Base-by-base conservation (phyloP, 768 basidiomycete species). In the Clavulina sp. region DNA sequence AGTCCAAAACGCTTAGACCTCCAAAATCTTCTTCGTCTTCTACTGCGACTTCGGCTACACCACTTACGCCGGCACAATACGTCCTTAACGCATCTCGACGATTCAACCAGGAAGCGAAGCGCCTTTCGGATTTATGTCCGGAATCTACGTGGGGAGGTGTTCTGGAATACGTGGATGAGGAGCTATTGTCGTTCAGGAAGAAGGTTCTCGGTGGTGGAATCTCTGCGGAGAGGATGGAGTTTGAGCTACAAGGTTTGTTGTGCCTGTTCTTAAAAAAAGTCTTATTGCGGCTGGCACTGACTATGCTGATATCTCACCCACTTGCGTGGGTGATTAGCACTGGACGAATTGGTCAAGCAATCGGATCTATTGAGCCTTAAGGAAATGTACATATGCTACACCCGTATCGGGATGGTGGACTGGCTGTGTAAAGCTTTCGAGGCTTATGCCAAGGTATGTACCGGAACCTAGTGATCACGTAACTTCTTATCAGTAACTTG, bases 361-460 rank as follows among this genome's bases (percentile, higher is more conserved):
- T n/a, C n/a, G n/a, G 69, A 75, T 13, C 65, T 68, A 19, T 60
- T 61, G 2, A 67, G 62, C 4, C 64, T 87, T 7, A 59, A 58
- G 9, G 64, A 61, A 19, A 73, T 88, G 68, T 82, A 85, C 61
- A 59, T 61, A 1, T 66, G 81, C 4, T 83, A 87, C 54, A 62
- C 68, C 1, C 71, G 78, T 4, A 76, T 85, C 0, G 67, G 68
- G 26, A 73, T 72, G 0, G 62, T 74, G 31, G 72, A 73, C 51
- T 63, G 69, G 2, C 68, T 91, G 0, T 70, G 74, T 50, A 64
- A 63, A 2, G 75, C 80, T 5, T 86, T 86, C 65, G 76, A 76
- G 54, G 65, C 64, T 2, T 69, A 78, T 53, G 65, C 86, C 41
- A 71, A 74, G 65, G 85, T 80, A 51, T 40, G 65, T 60, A 29